Conservation (phyloP, 2,329 filamentous ascomycete species). For the Fusarium sp. region DNA sequence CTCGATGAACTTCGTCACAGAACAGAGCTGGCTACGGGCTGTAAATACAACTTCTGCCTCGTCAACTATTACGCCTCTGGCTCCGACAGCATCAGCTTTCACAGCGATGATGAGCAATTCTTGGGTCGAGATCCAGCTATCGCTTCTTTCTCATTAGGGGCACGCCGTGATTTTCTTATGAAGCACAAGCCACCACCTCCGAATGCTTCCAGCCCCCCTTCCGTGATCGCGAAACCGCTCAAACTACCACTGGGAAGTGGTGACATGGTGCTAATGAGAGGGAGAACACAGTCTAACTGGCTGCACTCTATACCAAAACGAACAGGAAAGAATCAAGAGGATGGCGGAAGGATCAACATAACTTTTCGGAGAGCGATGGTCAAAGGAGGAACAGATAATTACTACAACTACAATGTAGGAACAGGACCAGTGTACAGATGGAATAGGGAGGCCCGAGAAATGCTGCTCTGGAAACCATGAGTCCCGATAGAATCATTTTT, state of each 20-base stretch:
- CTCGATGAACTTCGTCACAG: conserved; percentile 71
- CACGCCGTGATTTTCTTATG: conserved; percentile 79
- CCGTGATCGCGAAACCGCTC: conserved; percentile 52
- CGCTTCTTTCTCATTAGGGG: conserved; percentile 79
- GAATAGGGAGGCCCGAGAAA: conserved; percentile 67
- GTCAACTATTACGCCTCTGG: conserved; percentile 88
- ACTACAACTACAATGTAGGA: conserved; percentile 87
- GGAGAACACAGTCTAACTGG: conserved; percentile 80
- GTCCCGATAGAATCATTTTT: conserved; percentile 32
- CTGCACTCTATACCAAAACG: conserved; percentile 83
- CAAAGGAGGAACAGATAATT: conserved; percentile 81
- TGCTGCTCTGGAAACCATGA: conserved; percentile 55
- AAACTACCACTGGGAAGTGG: conserved; percentile 71
- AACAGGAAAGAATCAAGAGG: conserved; percentile 70
- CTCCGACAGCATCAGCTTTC: conserved; percentile 80
- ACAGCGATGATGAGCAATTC: conserved; percentile 84
- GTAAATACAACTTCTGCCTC: conserved; percentile 80
- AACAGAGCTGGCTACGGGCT: conserved; percentile 74
- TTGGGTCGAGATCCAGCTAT: conserved; percentile 77
- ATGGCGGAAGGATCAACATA: conserved; percentile 78
- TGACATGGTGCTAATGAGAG: conserved; percentile 84
- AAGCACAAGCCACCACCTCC: conserved; percentile 75
- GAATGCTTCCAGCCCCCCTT: conserved; percentile 46
- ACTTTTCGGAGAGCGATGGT: conserved; percentile 80
- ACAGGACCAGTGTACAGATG: conserved; percentile 75